Base-by-base conservation (phyloP, 2,329 filamentous ascomycete species). In the Pseudopithomyces maydicus region DNA sequence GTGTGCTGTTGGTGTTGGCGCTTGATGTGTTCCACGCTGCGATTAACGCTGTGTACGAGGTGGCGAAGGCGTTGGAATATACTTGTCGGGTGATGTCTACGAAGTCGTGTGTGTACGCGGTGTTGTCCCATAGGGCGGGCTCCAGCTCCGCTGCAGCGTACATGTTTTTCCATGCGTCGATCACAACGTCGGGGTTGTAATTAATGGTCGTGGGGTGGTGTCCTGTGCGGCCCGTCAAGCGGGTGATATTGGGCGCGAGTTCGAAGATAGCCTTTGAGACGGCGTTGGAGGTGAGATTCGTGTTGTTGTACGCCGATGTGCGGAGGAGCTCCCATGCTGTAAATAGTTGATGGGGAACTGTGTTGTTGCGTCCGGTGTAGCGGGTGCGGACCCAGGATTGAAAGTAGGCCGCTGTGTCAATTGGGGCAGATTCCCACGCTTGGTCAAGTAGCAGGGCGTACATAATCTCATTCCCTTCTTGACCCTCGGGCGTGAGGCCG, bases 391-490 rank as follows among this genome's bases (percentile, higher is more conserved):
- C 79, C 81, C 81, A 84, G 49, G 75, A 58, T 17, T 72, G 66
- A 55, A 84, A 84, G 64, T 84, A 84, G 0, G 54, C 26, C 3
- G 68, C 55, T 0, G 79, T 81, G 46, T 83, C 72, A 44, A 84
- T 77, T 0, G 81, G 75, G 0, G 63, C 66, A 7, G 43, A 41
- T 1, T 74, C 76, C 82, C 82, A 84, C 2, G 80, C 81, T 63
- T 84, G 82, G 54, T 82, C 79, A 1, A 84, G 73, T 0, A 84
- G 72, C 1, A 84, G 65, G 52, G 80, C 77, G 62, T 84, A 84
- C 55, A 84, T 74, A 56, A 84, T 78, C 52, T 84, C 81, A 57
- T 84, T 84, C 17, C 81, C 81, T 59, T 82, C 81, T 59, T 83
- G 81, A 8, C 77, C 80, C 55, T 84, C 82, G 59, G 79, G 78